Conservation (phyloP, 2,329 filamentous ascomycete species). For the Fusarium sp. region DNA sequence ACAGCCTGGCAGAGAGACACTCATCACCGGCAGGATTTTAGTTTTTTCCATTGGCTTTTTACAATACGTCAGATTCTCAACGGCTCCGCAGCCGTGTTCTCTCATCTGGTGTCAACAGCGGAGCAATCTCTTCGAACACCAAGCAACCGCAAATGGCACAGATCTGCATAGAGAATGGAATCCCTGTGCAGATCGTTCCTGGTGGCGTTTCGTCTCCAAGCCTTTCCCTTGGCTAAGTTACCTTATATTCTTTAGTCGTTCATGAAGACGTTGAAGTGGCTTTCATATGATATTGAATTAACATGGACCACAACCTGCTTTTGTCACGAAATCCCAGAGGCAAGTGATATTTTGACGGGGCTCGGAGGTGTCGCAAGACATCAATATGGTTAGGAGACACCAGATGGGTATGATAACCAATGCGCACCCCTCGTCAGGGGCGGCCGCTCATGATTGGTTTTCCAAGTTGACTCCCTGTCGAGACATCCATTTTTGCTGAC, state of each 20-base stretch:
- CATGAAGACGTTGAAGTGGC: constrained; percentile 25
- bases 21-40: constrained; percentile 1
- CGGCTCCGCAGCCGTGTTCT: constrained; percentile 5
- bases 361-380: constrained; percentile 21
- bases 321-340: background rate
- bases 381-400: constrained; percentile 26
- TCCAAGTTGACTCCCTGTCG: constrained; percentile 28
- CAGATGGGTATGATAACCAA: constrained; percentile 20
- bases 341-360: background rate
- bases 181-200: constrained; percentile 47
- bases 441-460: constrained; percentile 37
- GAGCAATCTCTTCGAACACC: constrained; percentile 27
- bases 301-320: background rate
- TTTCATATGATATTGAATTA: constrained; percentile 17
- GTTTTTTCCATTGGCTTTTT: background rate
- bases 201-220: constrained; percentile 43
- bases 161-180: constrained; percentile 40
- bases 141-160: constrained; percentile 41
- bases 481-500: constrained; percentile 23
- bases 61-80: constrained; percentile 22
- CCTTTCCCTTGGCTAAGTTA: constrained; percentile 21
- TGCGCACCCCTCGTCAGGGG: constrained; percentile 36
- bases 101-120: constrained; percentile 26
- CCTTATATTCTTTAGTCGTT: constrained; percentile 23
- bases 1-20: background rate